Base-by-base conservation (phyloP, 1,139 yeast species). In the Yamadazyma spencermartinsiae region DNA sequence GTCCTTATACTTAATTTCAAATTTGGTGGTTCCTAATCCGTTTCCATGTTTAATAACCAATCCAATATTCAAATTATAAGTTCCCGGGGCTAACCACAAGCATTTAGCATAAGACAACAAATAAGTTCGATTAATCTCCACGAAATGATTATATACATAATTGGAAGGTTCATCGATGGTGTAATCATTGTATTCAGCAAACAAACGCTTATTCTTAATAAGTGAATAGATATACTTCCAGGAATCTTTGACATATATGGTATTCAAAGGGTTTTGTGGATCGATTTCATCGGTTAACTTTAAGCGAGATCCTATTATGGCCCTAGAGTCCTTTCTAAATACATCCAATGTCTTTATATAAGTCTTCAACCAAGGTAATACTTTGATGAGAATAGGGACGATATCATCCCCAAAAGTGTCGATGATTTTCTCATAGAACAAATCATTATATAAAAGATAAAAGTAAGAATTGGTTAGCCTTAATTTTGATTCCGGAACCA, bases 21-120 rank as follows among this genome's bases (percentile, higher is more conserved):
- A 79, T 47, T 73, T 72, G 12, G 82, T 76, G 8, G 84, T 79
- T 1, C 84, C 84, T 19, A 80, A 55, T 0, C 86, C 86, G 44
- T 69, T 65, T 0, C 80, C 78, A 35, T 66, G 68, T 35, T 74
- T 73, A n/a, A 78, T 62, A 4, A 76, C 72, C 14, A 80, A 51
- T 0, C 80, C 84, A 34, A 80, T 65, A 44, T 71, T 70, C 15
- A 72, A 56, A 43, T 76, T 76, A 52, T 80, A 80, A 4, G 51
- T 49, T 2, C 83, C 86, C 0, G 76, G 73, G 0, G 79, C 63
- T n/a, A 80, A 51, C 65, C 72, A 67, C 6, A 79, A 51, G 0
- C 59, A 52, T 42, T 76, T 75, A n/a, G 60, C 49, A 46, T 73
- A 79, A 10, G 75, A 67, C 21, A 80, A 61, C 16, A 77, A 54